A percentile compares a stretch with the other conserved stretches of the same genome.
Conservation (phyloP, 192 early-diverging fungal species). For the Gorgonomyces haynaldii region DNA sequence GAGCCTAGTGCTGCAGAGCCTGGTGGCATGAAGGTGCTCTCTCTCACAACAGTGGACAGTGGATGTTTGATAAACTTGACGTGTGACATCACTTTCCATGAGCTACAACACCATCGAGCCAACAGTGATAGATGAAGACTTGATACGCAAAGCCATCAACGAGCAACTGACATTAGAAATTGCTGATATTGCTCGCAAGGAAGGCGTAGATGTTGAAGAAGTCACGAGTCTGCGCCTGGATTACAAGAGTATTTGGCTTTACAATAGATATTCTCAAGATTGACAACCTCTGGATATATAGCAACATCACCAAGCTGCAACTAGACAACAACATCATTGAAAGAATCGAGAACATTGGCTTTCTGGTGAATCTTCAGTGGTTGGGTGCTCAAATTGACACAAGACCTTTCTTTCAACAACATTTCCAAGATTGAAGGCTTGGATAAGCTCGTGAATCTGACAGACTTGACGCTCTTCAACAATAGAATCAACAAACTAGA, state of each 20-base stretch:
- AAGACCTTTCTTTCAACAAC: slow-evolving; percentile 56
- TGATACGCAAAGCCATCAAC: slow-evolving; percentile 43
- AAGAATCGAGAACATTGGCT: slow-evolving; percentile 48
- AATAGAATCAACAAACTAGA: slow-evolving; percentile 48
- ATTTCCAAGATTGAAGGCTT: slow-evolving; percentile 50
- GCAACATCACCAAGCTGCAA: slow-evolving; percentile 50
- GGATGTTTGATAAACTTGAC: not conserved
- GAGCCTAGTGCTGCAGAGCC: not conserved
- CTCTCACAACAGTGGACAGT: not conserved
- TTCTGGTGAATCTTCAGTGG: slow-evolving; percentile 48
- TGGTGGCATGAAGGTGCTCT: not conserved
- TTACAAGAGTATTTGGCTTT: slow-evolving; percentile 41
- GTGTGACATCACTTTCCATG: slow-evolving; percentile 11
- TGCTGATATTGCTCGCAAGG: slow-evolving; percentile 44
- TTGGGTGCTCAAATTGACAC: slow-evolving; percentile 23
- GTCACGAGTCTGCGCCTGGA: slow-evolving; percentile 38
- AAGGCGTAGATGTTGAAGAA: slow-evolving; percentile 46
- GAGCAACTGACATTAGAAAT: slow-evolving; percentile 44
- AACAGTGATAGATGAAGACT: slow-evolving; percentile 52
- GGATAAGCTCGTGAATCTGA: slow-evolving; percentile 38
- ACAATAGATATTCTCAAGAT: slow-evolving; percentile 50
- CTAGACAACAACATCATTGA: slow-evolving; percentile 61
- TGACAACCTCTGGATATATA: slow-evolving; percentile 50
- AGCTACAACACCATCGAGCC: slow-evolving; percentile 45
- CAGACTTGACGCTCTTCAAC: slow-evolving; percentile 52